These are phyloP conservation scores for Phytophthora constricta DNA, from an alignment of 352 stramenopile genomes.

Conservation along the genomic window DNA sequence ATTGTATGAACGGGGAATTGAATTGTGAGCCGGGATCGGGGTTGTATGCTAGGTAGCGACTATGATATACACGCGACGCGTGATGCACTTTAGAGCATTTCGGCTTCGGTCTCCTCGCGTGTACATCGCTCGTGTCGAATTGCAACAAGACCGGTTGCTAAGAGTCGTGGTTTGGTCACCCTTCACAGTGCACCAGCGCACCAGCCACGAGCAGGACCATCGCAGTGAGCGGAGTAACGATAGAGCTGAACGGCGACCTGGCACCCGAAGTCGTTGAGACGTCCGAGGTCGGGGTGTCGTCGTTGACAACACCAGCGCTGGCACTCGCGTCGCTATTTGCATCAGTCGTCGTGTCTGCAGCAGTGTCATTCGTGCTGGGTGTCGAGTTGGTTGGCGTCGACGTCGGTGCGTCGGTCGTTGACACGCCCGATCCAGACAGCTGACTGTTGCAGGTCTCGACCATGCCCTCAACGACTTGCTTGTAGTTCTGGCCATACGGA, in stretches of 20 bases:
- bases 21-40: no score
- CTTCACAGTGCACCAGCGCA: slow-evolving; percentile 1
- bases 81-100: no score
- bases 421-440: neutral
- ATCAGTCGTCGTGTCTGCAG: neutral
- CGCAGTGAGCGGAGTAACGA: neutral
- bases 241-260: neutral
- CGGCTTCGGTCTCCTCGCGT: no score
- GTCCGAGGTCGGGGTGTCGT: slow-evolving; percentile 3
- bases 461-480: slow-evolving; percentile 9
- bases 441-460: neutral
- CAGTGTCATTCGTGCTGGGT: slow-evolving; percentile 1
- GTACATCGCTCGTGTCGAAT: no score
- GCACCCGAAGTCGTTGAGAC: slow-evolving; percentile 8
- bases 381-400: neutral
- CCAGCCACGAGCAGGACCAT: slow-evolving; percentile 11
- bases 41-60: no score
- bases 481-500: slow-evolving; percentile 25
- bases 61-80: no score
- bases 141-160: no score
- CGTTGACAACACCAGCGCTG: neutral
- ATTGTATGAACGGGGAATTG: no score
- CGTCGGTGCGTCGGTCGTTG: slow-evolving; percentile 1
- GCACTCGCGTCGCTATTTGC: neutral
- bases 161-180: no score